Conservation (phyloP, 768 basidiomycete genomes). For the Termitomyces sp. region DNA sequence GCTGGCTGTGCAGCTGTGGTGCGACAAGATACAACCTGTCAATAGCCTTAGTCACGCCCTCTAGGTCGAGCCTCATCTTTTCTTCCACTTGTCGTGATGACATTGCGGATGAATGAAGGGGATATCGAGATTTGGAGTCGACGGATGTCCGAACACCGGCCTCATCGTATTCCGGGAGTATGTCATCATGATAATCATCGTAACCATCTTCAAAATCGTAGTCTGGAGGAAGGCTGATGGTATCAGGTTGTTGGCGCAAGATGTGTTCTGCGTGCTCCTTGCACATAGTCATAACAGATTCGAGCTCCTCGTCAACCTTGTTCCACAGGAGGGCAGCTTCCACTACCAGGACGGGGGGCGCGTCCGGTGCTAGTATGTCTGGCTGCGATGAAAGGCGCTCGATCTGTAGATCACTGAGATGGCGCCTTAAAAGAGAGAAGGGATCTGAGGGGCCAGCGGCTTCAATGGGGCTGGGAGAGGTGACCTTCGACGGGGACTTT, state of each 20-base stretch:
- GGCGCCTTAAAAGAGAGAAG: conserved; percentile 60
- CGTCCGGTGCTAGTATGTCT: conserved; percentile 27
- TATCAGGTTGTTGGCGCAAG: conserved; percentile 25
- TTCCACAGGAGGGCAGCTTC: conserved; percentile 70
- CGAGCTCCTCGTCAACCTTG: conserved; percentile 69
- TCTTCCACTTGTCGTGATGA: conserved; percentile 43
- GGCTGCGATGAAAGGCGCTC: conserved; percentile 44
- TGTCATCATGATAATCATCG: conserved; percentile 30
- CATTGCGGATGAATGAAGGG: conserved; percentile 20
- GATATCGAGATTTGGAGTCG: conserved; percentile 26
- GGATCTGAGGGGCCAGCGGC: conserved; percentile 28
- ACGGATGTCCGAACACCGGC: conserved; percentile 28
- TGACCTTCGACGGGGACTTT: conserved; percentile 10
- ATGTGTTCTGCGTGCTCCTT: conserved; percentile 46
- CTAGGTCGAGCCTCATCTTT: conserved; percentile 84
- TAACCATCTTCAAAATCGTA: conserved; percentile 42
- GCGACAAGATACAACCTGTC: conserved; percentile 82
- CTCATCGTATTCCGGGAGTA: conserved; percentile 59
- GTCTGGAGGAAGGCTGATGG: conserved; percentile 37
- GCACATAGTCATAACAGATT: conserved; percentile 62
- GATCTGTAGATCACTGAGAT: conserved; percentile 63
- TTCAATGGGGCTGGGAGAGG: conserved; percentile 8
- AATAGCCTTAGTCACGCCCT: conserved; percentile 82
- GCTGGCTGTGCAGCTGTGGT: conserved; percentile 87
- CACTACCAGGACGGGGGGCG: conserved; percentile 45